phyloP scores from a whole-genome alignment of 768 basidiomycete species.

The Boletus eberwhitei region DNA sequence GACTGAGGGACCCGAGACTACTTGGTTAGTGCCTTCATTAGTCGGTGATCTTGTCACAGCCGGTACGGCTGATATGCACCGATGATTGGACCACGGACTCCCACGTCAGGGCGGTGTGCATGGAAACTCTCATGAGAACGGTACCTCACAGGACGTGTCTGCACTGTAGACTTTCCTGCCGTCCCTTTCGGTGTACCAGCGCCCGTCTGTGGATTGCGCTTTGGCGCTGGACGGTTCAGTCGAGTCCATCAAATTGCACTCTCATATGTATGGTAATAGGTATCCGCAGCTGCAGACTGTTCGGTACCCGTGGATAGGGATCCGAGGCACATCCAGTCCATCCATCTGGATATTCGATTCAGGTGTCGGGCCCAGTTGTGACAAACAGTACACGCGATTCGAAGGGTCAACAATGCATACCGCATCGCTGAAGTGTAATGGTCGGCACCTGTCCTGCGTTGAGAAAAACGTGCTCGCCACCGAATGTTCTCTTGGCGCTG shows the following conservation, averaged over 20 bases:
- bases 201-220: constrained; percentile 3
- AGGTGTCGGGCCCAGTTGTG: neutral
- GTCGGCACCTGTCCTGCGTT: neutral
- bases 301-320: constrained; percentile 7
- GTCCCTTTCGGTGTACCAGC: neutral
- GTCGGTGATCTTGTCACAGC: neutral
- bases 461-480: neutral
- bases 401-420: constrained; percentile 5
- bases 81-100: neutral
- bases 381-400: constrained; percentile 1
- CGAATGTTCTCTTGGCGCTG: neutral
- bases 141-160: neutral
- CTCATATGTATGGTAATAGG: constrained; percentile 7
- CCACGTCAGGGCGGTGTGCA: neutral
- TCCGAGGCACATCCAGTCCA: constrained; percentile 4
- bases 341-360: constrained; percentile 6
- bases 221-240: neutral
- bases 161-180: neutral
- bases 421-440: neutral
- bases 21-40: neutral
- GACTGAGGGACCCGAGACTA: neutral
- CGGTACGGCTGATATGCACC: neutral
- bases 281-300: neutral
- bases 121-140: neutral
- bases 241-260: constrained; percentile 5